A percentile compares a stretch with the other conserved stretches of the same genome.
Conservation (phyloP, 75 land plant genomes). For the Adiantum capillusveneris region DNA sequence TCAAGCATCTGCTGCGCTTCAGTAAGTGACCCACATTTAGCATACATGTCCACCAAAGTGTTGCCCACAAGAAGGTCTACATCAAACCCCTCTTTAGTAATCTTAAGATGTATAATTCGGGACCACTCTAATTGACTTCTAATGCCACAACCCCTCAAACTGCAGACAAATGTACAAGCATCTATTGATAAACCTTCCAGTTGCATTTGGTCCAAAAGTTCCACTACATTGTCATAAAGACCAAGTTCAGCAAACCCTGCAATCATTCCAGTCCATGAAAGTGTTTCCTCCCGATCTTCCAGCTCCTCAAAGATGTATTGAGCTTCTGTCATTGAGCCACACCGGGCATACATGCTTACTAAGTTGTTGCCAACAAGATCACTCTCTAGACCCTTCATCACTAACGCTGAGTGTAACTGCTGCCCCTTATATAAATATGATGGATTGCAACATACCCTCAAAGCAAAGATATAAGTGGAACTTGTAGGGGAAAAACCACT, state of each 20-base stretch:
- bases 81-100: too few relatives aligned
- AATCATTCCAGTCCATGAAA: constrained; percentile 59
- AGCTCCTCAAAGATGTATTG: constrained; percentile 42
- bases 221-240: constrained; percentile 27
- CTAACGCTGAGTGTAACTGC: constrained; percentile 34
- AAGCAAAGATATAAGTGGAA: constrained; percentile 38
- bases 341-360: constrained; percentile 49
- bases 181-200: too few relatives aligned
- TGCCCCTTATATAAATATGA: constrained; percentile 40
- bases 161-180: too few relatives aligned
- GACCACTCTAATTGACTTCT: too few relatives aligned
- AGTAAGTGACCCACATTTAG: too few relatives aligned
- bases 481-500: constrained; percentile 29
- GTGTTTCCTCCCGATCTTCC: constrained; percentile 28
- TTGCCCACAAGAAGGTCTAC: too few relatives aligned
- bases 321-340: constrained; percentile 44
- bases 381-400: constrained; percentile 37
- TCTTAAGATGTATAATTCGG: too few relatives aligned
- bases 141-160: too few relatives aligned
- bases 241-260: constrained; percentile 58
- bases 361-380: constrained; percentile 42
- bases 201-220: constrained; percentile 43
- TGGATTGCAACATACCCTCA: constrained; percentile 40
- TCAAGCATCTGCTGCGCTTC: too few relatives aligned
- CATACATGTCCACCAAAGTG: too few relatives aligned